phyloP scores from a whole-genome alignment of 2,329 filamentous ascomycete species.

The Diplocarpon mali region DNA sequence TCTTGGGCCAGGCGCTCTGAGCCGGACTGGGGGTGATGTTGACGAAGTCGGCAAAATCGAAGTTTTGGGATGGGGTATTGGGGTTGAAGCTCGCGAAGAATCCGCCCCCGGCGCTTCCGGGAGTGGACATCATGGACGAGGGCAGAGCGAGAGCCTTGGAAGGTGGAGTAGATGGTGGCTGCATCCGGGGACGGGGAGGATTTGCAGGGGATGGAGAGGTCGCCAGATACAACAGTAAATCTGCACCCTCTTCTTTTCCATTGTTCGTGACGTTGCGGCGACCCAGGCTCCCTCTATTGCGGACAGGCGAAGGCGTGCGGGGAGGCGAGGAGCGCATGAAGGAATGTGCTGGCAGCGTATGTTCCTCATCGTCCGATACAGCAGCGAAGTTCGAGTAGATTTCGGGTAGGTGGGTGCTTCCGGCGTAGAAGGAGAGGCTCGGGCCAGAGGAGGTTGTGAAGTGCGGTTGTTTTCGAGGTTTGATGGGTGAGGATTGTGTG shows the following conservation, averaged over 20 bases:
- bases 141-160: slow-evolving; percentile 60
- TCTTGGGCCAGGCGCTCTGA: slow-evolving; percentile 60
- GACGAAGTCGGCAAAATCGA: slow-evolving; percentile 95
- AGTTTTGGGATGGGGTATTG: slow-evolving; percentile 68
- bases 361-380: slow-evolving; percentile 70
- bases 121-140: slow-evolving; percentile 84
- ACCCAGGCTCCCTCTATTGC: slow-evolving; percentile 37
- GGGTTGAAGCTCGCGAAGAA: slow-evolving; percentile 55
- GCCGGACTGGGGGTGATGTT: slow-evolving; percentile 95
- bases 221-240: slow-evolving; percentile 72
- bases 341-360: slow-evolving; percentile 65
- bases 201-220: slow-evolving; percentile 82
- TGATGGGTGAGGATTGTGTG: slow-evolving; percentile 77
- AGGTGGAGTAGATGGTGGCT: slow-evolving; percentile 66
- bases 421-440: slow-evolving; percentile 68
- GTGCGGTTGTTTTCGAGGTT: slow-evolving; percentile 61
- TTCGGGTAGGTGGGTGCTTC: slow-evolving; percentile 44
- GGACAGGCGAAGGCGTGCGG: slow-evolving; percentile 64
- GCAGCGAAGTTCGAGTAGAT: slow-evolving; percentile 50
- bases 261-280: slow-evolving; percentile 39
- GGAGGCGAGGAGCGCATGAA: slow-evolving; percentile 77
- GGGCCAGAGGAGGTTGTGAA: slow-evolving; percentile 63
- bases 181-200: slow-evolving; percentile 44
- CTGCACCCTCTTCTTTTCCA: slow-evolving; percentile 69
- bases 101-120: slow-evolving; percentile 56